A percentile compares a stretch with the other conserved stretches of the same genome.
Conservation (phyloP, 768 basidiomycete genomes). For the Suillus paluster region DNA sequence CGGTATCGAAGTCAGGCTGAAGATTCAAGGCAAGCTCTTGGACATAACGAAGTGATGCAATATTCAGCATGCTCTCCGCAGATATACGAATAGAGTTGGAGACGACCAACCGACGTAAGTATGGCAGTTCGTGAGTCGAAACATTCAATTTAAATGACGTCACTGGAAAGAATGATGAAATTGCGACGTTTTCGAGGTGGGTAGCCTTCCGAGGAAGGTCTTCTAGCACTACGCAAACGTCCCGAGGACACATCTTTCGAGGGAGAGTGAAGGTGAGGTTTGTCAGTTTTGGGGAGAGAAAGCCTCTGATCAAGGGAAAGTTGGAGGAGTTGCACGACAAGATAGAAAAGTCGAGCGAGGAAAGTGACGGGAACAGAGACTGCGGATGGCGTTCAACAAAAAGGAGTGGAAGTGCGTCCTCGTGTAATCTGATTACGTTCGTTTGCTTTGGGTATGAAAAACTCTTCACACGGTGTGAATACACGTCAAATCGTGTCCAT, state of each 20-base stretch:
- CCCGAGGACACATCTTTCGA: conserved; percentile 19
- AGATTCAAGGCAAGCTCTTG: conserved; percentile 27
- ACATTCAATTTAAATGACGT: conserved; percentile 21
- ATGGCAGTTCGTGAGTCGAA: conserved; percentile 19
- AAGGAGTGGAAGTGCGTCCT: conserved; percentile 24
- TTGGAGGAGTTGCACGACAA: conserved; percentile 26
- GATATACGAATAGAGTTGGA: conserved; percentile 29
- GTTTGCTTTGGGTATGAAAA: conserved; percentile 29
- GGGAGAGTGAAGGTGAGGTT: conserved; percentile 29
- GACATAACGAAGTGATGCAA: conserved; percentile 25
- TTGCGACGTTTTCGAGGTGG: conserved; percentile 19
- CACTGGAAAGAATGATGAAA: conserved; percentile 24
- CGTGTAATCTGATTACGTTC: conserved; percentile 27
- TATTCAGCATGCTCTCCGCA: conserved; percentile 23
- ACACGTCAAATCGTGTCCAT: conserved; percentile 27
- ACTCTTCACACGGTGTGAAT: conserved; percentile 27
- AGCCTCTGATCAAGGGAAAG: conserved; percentile 20
- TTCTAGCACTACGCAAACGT: conserved; percentile 27
- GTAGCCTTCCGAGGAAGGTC: conserved; percentile 26
- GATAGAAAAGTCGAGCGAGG: conserved; percentile 30
- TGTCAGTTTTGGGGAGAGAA: conserved; percentile 27
- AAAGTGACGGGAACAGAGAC: conserved; percentile 28
- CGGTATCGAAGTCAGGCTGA: conserved; percentile 20
- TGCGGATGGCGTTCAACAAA: conserved; percentile 26
- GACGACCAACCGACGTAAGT: conserved; percentile 28